phyloP scores from a whole-genome alignment of 768 basidiomycete species.

The Kwoniella sp. region DNA sequence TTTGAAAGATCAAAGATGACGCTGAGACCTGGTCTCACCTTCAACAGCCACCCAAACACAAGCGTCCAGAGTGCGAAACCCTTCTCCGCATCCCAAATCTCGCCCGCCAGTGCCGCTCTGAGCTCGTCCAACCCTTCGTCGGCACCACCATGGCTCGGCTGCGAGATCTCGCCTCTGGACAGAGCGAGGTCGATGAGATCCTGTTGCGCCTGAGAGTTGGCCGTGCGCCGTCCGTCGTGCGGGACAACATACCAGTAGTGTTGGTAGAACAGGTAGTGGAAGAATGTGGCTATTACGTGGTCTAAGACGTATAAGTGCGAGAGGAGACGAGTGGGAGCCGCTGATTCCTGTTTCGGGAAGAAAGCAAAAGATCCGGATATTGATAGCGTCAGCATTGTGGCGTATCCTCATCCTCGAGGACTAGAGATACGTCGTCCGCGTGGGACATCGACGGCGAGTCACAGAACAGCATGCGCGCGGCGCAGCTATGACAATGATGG shows the following conservation, averaged over 20 bases:
- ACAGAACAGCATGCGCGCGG: too few species aligned
- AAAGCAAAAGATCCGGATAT: too few species aligned
- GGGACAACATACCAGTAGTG: slow-evolving; percentile 85
- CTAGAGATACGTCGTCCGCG: too few species aligned
- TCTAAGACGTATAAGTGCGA: slow-evolving; percentile 91
- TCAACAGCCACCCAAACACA: slow-evolving; percentile 78
- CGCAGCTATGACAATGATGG: too few species aligned
- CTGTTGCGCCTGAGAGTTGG: slow-evolving; percentile 85
- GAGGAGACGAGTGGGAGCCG: slow-evolving; percentile 79
- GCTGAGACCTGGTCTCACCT: slow-evolving; percentile 69
- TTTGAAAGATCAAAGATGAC: too few species aligned
- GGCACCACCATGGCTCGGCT: slow-evolving; percentile 58
- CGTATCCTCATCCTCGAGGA: too few species aligned
- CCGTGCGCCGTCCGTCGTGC: slow-evolving; percentile 80
- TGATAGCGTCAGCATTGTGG: too few species aligned
- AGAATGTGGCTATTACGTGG: slow-evolving; percentile 83
- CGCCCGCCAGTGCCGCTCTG: slow-evolving; percentile 71
- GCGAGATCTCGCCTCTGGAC: slow-evolving; percentile 59
- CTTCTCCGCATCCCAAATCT: slow-evolving; percentile 89
- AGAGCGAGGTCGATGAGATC: slow-evolving; percentile 67
- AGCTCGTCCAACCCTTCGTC: slow-evolving; percentile 67
- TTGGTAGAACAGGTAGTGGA: slow-evolving; percentile 89
- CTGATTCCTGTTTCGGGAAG: slow-evolving; percentile 76
- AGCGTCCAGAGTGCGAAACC: slow-evolving; percentile 76
- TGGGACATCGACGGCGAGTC: too few species aligned